A percentile compares a stretch with the other conserved stretches of the same genome.
phyloP scores from a whole-genome alignment of 73 alveolate species.

The Blepharisma japonicum region DNA sequence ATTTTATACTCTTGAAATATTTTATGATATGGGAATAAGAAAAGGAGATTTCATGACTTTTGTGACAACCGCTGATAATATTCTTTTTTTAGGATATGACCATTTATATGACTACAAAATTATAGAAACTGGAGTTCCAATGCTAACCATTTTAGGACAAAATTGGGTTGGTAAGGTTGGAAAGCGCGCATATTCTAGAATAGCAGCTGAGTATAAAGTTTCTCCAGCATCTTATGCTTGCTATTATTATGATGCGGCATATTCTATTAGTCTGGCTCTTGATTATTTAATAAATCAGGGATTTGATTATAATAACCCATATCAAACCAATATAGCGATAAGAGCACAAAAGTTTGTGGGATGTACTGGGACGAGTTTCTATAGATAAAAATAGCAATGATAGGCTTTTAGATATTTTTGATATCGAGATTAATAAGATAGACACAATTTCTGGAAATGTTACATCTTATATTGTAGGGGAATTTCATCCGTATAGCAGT shows the following conservation, averaged over 20 bases:
- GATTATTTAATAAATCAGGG: conserved; percentile 11
- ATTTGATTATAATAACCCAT: background rate
- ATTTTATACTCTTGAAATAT: too few species aligned
- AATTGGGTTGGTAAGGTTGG: too few species aligned
- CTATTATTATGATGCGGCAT: conserved; percentile 8
- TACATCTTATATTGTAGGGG: background rate
- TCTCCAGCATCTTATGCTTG: background rate
- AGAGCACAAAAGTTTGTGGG: background rate
- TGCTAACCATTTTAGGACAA: too few species aligned
- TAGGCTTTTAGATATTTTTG: background rate
- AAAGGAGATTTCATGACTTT: too few species aligned
- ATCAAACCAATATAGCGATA: background rate
- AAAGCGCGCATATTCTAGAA: too few species aligned
- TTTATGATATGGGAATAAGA: too few species aligned
- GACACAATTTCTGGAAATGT: background rate
- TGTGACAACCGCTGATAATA: too few species aligned
- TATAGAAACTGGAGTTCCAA: too few species aligned
- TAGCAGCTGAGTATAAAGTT: too few species aligned
- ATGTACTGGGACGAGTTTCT: background rate
- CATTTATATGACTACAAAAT: too few species aligned
- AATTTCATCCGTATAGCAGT: background rate
- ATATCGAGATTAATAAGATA: background rate
- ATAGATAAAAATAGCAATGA: conserved; percentile 2
- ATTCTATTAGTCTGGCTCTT: background rate
- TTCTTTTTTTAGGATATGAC: too few species aligned